Conservation (phyloP, 2,329 filamentous ascomycete genomes). For the Fusarium phyllophilum region DNA sequence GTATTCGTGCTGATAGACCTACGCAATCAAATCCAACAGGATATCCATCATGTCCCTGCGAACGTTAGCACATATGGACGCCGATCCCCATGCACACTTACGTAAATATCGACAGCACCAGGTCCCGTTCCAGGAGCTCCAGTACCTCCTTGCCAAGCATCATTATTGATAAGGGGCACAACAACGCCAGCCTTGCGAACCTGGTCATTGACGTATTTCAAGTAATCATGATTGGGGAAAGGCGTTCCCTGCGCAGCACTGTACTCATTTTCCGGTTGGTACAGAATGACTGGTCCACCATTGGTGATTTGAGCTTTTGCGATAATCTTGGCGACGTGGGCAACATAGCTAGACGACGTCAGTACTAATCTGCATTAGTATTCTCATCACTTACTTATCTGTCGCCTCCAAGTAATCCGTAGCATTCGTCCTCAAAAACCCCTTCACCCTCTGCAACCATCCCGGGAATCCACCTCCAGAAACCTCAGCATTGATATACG, state of each 20-base stretch:
- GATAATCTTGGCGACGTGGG: constrained; percentile 71
- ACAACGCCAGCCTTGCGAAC: constrained; percentile 74
- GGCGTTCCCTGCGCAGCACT: constrained; percentile 59
- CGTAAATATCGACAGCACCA: constrained; percentile 68
- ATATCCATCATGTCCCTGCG: constrained; percentile 68
- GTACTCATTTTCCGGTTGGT: constrained; percentile 88
- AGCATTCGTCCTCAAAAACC: constrained; percentile 70
- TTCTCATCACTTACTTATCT: constrained; percentile 60
- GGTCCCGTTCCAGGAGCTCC: constrained; percentile 71
- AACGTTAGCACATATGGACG: fast-evolving
- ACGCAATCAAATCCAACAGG: constrained; percentile 69
- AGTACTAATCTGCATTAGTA: fast-evolving
- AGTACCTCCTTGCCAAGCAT: constrained; percentile 68
- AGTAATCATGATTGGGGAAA: constrained; percentile 75
- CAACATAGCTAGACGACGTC: constrained; percentile 54
- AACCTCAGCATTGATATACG: constrained; percentile 82
- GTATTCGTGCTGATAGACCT: neutral
- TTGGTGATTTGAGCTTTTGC: constrained; percentile 84
- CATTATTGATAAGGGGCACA: constrained; percentile 80
- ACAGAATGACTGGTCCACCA: constrained; percentile 80
- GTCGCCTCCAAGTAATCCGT: constrained; percentile 73
- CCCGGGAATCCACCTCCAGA: constrained; percentile 83
- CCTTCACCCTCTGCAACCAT: constrained; percentile 78
- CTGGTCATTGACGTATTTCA: constrained; percentile 76
- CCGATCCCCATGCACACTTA: constrained; percentile 5